Evolutionary conservation across 1,284 basidiomycete genomes (phyloP).

Genomic region (Abortiporus biennis): DNA sequence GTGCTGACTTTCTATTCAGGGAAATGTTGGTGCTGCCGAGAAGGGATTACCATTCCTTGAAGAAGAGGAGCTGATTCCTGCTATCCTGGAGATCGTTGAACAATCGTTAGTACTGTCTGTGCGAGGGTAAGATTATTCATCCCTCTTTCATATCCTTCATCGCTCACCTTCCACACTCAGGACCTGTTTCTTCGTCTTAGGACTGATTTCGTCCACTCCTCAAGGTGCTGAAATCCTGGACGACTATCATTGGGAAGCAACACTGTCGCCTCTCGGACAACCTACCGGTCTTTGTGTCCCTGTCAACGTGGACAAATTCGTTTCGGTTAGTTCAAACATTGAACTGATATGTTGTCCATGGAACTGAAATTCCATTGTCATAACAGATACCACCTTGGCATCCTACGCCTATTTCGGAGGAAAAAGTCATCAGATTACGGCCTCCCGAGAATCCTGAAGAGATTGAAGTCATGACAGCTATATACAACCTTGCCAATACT

Average conservation of each 20-base stretch:
- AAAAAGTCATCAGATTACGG: conserved; percentile 45
- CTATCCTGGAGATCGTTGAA: conserved; percentile 88
- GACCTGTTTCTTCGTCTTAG: conserved; percentile 95
- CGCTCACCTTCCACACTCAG: conserved; percentile 32
- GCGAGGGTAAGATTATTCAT: conserved; percentile 64
- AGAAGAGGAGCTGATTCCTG: conserved; percentile 88
- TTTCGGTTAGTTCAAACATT: conserved; percentile 50
- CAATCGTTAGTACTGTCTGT: conserved; percentile 87
- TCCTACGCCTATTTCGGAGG: conserved; percentile 36
- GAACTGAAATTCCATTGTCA: background rate
- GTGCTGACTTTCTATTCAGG: conserved; percentile 52
- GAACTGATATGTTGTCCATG: background rate
- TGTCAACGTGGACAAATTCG: conserved; percentile 73
- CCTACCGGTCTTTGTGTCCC: conserved; percentile 92
- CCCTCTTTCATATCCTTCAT: conserved; percentile 7
- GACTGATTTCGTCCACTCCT: conserved; percentile 70
- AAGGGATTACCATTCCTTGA: conserved; percentile 93
- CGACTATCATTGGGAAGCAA: conserved; percentile 91
- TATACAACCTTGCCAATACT: conserved; percentile 93
- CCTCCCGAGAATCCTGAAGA: conserved; percentile 70
- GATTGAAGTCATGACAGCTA: conserved; percentile 82
- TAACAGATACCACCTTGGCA: conserved; percentile 78
- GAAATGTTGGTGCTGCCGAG: conserved; percentile 88
- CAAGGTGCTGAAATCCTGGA: conserved; percentile 81
- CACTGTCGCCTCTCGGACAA: conserved; percentile 79